phyloP scores from a whole-genome alignment of 768 basidiomycete genomes.

The Phanerochaete sordida region DNA sequence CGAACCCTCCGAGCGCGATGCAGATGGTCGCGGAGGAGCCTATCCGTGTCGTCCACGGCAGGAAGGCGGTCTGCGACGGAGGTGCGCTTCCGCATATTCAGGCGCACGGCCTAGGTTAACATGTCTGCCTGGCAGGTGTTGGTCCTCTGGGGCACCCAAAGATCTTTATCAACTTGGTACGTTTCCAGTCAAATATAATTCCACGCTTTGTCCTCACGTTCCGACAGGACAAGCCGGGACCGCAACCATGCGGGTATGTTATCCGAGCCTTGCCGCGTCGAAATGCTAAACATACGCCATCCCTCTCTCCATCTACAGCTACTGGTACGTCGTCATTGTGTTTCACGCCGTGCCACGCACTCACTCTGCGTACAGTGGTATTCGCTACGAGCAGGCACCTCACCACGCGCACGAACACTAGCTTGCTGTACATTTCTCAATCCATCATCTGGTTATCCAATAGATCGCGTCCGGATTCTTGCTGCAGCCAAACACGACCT shows the following conservation, averaged over 20 bases:
- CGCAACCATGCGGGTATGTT: slow-evolving; percentile 84
- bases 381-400: slow-evolving; percentile 84
- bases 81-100: slow-evolving; percentile 44
- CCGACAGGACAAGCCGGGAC: slow-evolving; percentile 78
- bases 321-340: slow-evolving; percentile 29
- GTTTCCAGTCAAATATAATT: slow-evolving; percentile 25
- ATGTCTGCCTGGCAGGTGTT: slow-evolving; percentile 53
- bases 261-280: background rate
- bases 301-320: slow-evolving; percentile 15
- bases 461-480: background rate
- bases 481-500: background rate
- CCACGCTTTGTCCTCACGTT: background rate
- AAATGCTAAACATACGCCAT: background rate
- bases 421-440: background rate
- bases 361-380: slow-evolving; percentile 54
- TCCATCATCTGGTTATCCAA: background rate
- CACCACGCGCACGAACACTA: slow-evolving; percentile 55
- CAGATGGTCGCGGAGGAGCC: slow-evolving; percentile 85
- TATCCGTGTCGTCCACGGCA: slow-evolving; percentile 71
- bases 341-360: background rate
- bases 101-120: background rate
- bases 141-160: slow-evolving; percentile 96
- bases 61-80: slow-evolving; percentile 92
- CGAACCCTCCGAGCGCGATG: slow-evolving; percentile 88
- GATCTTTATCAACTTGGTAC: slow-evolving; percentile 91